Evolutionary conservation across 108 stramenopile species (phyloP).

Genomic region (Stephanodiscus minutulus): DNA sequence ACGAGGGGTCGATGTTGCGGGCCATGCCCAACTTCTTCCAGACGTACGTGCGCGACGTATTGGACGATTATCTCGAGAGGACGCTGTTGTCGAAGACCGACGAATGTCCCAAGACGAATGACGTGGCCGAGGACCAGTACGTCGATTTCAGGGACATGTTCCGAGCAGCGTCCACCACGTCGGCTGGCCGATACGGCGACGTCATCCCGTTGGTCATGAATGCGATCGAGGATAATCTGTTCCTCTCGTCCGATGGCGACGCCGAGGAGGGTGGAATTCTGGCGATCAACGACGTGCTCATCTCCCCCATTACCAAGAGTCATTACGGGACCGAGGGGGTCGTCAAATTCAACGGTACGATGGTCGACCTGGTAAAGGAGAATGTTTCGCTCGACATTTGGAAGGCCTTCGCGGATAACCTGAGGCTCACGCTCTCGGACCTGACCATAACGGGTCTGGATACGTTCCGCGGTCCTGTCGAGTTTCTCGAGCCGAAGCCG

Average conservation of each 20-base stretch:
- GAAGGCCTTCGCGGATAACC: constrained; percentile 45
- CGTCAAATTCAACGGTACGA: constrained; percentile 25
- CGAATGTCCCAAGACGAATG: constrained; percentile 28
- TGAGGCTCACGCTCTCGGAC: constrained; percentile 33
- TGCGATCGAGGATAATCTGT: constrained; percentile 47
- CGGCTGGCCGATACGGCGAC: constrained; percentile 58
- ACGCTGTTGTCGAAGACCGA: constrained; percentile 9
- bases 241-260: constrained; percentile 45
- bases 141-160: constrained; percentile 74
- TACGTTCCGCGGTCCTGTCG: constrained; percentile 35
- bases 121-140: constrained; percentile 7
- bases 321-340: constrained; percentile 65
- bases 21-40: constrained; percentile 57
- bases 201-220: constrained; percentile 44
- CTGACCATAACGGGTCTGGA: constrained; percentile 33
- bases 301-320: constrained; percentile 55
- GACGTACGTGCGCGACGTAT: constrained; percentile 36
- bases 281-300: constrained; percentile 59
- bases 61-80: constrained; percentile 42
- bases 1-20: constrained; percentile 41
- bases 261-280: constrained; percentile 38
- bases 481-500: constrained; percentile 33
- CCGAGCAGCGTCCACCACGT: constrained; percentile 37
- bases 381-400: constrained; percentile 36
- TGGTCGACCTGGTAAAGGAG: constrained; percentile 40